Conservation (phyloP, 306 rosid genomes). For the Castanopsis chinensis region DNA sequence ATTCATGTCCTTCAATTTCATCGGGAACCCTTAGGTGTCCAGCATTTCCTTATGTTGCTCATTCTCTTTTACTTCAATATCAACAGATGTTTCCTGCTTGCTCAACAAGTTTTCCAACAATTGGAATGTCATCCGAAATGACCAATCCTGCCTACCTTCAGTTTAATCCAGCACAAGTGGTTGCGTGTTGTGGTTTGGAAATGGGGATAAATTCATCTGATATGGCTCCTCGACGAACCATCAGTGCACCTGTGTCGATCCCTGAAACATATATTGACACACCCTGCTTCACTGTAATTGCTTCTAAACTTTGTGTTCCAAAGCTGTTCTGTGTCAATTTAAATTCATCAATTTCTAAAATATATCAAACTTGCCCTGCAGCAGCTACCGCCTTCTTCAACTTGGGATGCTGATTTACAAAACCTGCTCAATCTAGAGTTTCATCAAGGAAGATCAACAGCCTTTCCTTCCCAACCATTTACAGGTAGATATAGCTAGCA, state of each 20-base stretch:
- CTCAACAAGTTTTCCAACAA: slow-evolving; percentile 45
- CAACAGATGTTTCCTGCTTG: slow-evolving; percentile 63
- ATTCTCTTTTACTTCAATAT: slow-evolving; percentile 21
- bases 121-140: slow-evolving; percentile 55
- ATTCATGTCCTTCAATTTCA: not conserved
- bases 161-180: slow-evolving; percentile 51
- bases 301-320: not conserved
- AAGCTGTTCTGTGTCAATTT: not conserved
- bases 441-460: slow-evolving; percentile 48
- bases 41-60: slow-evolving; percentile 2
- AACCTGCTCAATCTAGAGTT: slow-evolving; percentile 46
- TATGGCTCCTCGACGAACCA: slow-evolving; percentile 49
- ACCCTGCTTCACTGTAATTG: slow-evolving; percentile 61
- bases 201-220: slow-evolving; percentile 53
- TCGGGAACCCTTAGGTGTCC: not conserved
- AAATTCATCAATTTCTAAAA: slow-evolving; percentile 2
- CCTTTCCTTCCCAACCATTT: slow-evolving; percentile 61
- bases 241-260: slow-evolving; percentile 53
- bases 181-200: slow-evolving; percentile 59
- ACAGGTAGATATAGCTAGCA: slow-evolving; percentile 47
- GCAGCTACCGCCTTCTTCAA: slow-evolving; percentile 54
- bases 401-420: slow-evolving; percentile 66
- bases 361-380: slow-evolving; percentile 24
- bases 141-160: slow-evolving; percentile 54
- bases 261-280: slow-evolving; percentile 66